A percentile compares a stretch with the other conserved stretches of the same genome.
Conservation (phyloP, 305 asterid genomes). For the Caryopteris hybrid region DNA sequence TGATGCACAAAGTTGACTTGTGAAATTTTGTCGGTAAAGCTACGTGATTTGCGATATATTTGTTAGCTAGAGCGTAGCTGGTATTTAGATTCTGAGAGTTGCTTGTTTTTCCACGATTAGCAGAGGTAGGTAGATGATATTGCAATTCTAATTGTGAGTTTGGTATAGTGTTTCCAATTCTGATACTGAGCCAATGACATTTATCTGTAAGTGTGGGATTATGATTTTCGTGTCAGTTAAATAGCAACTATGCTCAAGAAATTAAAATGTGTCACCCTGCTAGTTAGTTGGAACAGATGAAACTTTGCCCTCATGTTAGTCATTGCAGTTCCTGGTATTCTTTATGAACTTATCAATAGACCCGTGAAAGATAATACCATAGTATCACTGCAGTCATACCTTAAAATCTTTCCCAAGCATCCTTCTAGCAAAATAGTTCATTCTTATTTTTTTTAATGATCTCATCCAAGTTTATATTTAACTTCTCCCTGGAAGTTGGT, state of each 20-base stretch:
- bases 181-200: not conserved
- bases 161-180: not conserved
- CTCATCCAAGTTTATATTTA: not conserved
- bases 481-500: not conserved
- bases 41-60: no score
- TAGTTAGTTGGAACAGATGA: not conserved
- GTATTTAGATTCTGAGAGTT: not conserved
- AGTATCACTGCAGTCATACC: not conserved
- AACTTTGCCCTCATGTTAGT: not conserved
- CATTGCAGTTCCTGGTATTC: not conserved
- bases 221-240: not conserved
- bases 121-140: not conserved
- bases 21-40: not conserved
- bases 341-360: not conserved
- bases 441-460: no score
- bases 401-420: not conserved
- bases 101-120: not conserved
- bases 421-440: not conserved
- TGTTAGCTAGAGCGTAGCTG: not conserved
- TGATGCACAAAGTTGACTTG: not conserved
- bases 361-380: not conserved
- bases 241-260: not conserved
- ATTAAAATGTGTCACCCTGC: not conserved
- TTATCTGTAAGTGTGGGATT: not conserved
- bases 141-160: not conserved